Percentiles rank a stretch among this genome's conserved stretches.
Evolutionary conservation across 768 basidiomycete genomes (phyloP).

Genomic region (Lactifluus echinatus): DNA sequence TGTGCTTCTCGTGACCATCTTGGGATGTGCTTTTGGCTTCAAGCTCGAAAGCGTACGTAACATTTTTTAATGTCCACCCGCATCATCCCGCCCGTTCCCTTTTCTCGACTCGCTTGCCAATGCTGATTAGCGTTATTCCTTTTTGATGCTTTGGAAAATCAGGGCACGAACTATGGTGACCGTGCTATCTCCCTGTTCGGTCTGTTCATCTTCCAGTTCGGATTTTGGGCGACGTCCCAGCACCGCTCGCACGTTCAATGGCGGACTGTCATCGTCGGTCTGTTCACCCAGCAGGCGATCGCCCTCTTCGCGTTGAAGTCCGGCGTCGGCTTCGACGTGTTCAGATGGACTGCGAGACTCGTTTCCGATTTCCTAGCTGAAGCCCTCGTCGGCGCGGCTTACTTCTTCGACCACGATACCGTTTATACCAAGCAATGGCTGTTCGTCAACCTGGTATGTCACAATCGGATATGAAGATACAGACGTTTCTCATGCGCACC

Average conservation of each 20-base stretch:
- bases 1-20: slow-evolving; percentile 63
- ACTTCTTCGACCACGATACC: slow-evolving; percentile 72
- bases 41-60: slow-evolving; percentile 42
- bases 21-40: slow-evolving; percentile 86
- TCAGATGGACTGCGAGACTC: slow-evolving; percentile 73
- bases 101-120: slow-evolving; percentile 3
- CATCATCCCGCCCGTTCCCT: not conserved
- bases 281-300: slow-evolving; percentile 77
- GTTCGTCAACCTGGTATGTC: slow-evolving; percentile 66
- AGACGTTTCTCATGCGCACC: not conserved
- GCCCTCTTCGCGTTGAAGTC: slow-evolving; percentile 88
- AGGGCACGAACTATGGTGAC: slow-evolving; percentile 64
- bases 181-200: slow-evolving; percentile 78
- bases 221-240: slow-evolving; percentile 62
- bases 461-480: not conserved
- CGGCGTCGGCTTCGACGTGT: slow-evolving; percentile 72
- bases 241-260: slow-evolving; percentile 62
- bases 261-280: slow-evolving; percentile 82
- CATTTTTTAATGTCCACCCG: no score
- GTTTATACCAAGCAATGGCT: slow-evolving; percentile 64
- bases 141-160: no score
- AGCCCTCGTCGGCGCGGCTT: slow-evolving; percentile 59
- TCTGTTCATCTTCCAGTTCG: slow-evolving; percentile 67
- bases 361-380: slow-evolving; percentile 73
- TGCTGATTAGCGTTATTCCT: slow-evolving; percentile 3